Conservation (phyloP, 352 stramenopile species). For the Globisporangium cederbergense region DNA sequence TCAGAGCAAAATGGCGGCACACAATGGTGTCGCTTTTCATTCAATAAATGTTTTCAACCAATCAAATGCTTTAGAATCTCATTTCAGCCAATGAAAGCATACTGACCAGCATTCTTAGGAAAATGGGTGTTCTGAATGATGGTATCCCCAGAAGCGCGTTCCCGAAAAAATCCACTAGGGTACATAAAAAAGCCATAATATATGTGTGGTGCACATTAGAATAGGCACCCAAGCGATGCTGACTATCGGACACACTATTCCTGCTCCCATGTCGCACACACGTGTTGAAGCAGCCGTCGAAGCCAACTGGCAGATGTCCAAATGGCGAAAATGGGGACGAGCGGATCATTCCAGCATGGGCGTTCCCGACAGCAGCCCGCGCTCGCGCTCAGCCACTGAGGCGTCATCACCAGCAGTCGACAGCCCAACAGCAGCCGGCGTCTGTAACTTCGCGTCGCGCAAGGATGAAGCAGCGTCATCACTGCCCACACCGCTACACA, state of each 20-base stretch:
- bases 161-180: slow-evolving; percentile 28
- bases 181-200: not conserved
- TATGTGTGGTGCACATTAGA: not conserved
- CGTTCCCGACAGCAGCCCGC: slow-evolving; percentile 1
- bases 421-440: not conserved
- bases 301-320: slow-evolving; percentile 13
- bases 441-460: not conserved
- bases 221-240: not conserved
- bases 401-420: not conserved
- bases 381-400: not conserved
- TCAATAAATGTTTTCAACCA: slow-evolving; percentile 9
- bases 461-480: not conserved
- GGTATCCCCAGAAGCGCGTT: slow-evolving; percentile 10
- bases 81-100: not conserved
- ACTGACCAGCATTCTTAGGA: slow-evolving; percentile 26
- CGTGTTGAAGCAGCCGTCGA: not conserved
- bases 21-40: not conserved
- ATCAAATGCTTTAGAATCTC: not conserved
- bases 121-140: slow-evolving; percentile 23
- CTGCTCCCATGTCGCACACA: not conserved
- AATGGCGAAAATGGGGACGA: not conserved
- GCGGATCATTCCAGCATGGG: slow-evolving; percentile 7
- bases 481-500: slow-evolving; percentile 39
- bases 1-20: not conserved
- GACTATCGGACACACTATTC: no score